Evolutionary conservation across 495 filamentous ascomycete genomes (phyloP).

Genomic region (Rhypophila decipiens): DNA sequence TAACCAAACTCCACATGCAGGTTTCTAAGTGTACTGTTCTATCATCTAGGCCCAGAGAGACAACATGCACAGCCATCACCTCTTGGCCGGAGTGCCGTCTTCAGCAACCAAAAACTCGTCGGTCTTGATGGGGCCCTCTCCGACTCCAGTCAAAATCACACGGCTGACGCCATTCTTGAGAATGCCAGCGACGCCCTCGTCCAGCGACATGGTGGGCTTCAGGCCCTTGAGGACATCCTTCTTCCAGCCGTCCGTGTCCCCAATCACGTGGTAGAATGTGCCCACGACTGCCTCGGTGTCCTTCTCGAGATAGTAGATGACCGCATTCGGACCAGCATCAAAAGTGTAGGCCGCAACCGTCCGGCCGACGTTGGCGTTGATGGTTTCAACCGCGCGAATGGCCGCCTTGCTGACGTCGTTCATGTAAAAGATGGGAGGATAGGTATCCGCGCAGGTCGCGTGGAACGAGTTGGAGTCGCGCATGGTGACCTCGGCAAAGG

Average conservation of each 20-base stretch:
- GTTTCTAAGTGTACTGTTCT: too few relatives aligned
- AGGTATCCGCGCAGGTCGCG: constrained; percentile 87
- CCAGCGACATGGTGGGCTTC: constrained; percentile 48
- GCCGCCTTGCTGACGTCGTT: constrained; percentile 86
- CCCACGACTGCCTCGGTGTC: constrained; percentile 65
- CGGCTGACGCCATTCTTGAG: constrained; percentile 75
- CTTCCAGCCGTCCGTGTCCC: constrained; percentile 57
- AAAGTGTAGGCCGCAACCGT: constrained; percentile 90
- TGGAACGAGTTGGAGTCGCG: constrained; percentile 95
- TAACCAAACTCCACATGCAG: too few relatives aligned
- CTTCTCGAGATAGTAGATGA: constrained; percentile 86
- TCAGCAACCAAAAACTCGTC: constrained; percentile 71
- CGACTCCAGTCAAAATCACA: constrained; percentile 86
- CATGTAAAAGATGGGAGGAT: constrained; percentile 96
- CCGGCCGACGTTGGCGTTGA: constrained; percentile 69
- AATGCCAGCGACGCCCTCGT: constrained; percentile 49
- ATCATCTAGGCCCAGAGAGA: too few relatives aligned
- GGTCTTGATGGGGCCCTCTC: constrained; percentile 77
- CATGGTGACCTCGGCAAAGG: constrained; percentile 90
- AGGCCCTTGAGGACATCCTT: constrained; percentile 29
- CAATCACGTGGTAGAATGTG: constrained; percentile 54
- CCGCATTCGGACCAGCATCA: constrained; percentile 93
- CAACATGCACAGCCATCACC: constrained; percentile 8
- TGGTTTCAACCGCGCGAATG: constrained; percentile 77
- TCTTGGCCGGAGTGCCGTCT: constrained; percentile 50